Evolutionary conservation across 257 asterid genomes (phyloP), one percentile per base, ranked within the genome.

Genomic region (Solanum gracilifrons): DNA sequence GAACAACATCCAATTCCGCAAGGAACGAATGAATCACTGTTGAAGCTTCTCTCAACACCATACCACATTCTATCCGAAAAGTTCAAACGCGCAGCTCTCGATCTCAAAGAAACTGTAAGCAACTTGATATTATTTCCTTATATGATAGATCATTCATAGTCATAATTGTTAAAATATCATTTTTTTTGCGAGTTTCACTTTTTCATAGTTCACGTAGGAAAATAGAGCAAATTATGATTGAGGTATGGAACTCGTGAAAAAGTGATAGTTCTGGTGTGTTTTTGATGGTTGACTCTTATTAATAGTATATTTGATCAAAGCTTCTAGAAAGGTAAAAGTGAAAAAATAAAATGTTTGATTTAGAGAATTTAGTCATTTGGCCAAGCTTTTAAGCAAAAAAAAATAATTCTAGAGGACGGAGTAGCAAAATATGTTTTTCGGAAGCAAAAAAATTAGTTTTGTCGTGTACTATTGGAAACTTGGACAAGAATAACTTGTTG

Each of bases 101-200:
- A 92, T 88, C 92, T 94, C 85, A 95, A 95, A 89, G 95, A 95
- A 91, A 91, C 96, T 29, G 94, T 93, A 88, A 4, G 23, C 15
- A 29, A 46, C 80, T 27, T 9, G 13, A 39, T 39, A 18, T 76
- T 77, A 64, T 76, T 76, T 3, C 25, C 33, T 37, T 21, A 23
- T 8, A 60, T 4, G 27, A 21, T 8, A 21, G 27, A n/a, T 9
- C 23, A 60, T 60, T 60, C n/a, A 60, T 60, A 7, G 3, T 20
- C 66, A 15, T 15, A 48, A 15, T 48, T 15, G 20, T 51, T 51
- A 23, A 23, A 62, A n/a, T n/a, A 64, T 64, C 32, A 11, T 15
- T n/a, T 62, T 62, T n/a, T 10, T 18, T 16, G 71, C 8, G 6
- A n/a, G 32, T 23, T 62, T 62, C 71, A 9, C 16, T 9, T n/a